A percentile compares a stretch with the other conserved stretches of the same genome.
phyloP scores from a whole-genome alignment of 352 stramenopile genomes.

The Globisporangium iwayamae region DNA sequence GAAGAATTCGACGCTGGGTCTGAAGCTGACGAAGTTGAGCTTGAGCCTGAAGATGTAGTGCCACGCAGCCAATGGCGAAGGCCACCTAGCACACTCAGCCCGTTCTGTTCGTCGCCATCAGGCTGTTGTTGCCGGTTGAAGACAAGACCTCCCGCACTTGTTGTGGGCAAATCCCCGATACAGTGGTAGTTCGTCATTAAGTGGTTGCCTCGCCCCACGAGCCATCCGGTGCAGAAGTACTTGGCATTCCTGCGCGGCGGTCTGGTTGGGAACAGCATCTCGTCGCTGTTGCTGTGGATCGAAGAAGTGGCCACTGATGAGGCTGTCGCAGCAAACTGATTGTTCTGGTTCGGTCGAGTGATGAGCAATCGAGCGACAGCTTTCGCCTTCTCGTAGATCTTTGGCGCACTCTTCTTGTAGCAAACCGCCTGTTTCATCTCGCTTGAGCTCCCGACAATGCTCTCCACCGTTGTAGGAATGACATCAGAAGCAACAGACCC shows the following conservation, averaged over 20 bases:
- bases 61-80: not conserved
- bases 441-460: slow-evolving; percentile 35
- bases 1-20: slow-evolving; percentile 19
- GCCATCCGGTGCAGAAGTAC: slow-evolving; percentile 59
- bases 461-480: slow-evolving; percentile 25
- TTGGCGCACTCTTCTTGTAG: slow-evolving; percentile 41
- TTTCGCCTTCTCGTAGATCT: slow-evolving; percentile 54
- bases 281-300: not conserved
- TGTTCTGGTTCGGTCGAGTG: slow-evolving; percentile 4
- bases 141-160: slow-evolving; percentile 11
- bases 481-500: no score
- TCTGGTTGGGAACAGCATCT: not conserved
- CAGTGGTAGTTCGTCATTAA: slow-evolving; percentile 74
- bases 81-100: not conserved
- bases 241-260: slow-evolving; percentile 13
- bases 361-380: slow-evolving; percentile 58
- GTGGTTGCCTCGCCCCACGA: slow-evolving; percentile 53
- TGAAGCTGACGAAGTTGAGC: slow-evolving; percentile 7
- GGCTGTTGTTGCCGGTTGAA: not conserved
- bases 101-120: not conserved
- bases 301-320: no score
- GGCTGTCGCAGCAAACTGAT: no score
- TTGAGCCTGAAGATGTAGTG: slow-evolving; percentile 2
- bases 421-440: slow-evolving; percentile 60
- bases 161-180: slow-evolving; percentile 19